Evolutionary conservation across 2,329 filamentous ascomycete genomes (phyloP).

Genomic region (Curvularia sp.): DNA sequence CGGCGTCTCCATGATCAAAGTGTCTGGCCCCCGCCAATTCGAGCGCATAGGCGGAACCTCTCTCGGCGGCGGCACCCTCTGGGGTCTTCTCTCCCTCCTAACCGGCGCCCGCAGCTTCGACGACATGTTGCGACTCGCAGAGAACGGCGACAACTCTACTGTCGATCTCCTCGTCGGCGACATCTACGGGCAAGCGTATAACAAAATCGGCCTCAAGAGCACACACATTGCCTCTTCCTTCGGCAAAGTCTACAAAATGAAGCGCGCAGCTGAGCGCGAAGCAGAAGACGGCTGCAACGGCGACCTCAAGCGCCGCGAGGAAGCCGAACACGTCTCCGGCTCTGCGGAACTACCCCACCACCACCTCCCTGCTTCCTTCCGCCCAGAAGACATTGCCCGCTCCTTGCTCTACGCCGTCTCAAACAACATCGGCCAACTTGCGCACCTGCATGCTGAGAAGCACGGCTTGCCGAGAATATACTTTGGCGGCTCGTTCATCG

Average conservation of each 20-base stretch:
- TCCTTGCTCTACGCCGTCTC: constrained; percentile 91
- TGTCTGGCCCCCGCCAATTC: constrained; percentile 84
- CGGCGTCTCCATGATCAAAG: constrained; percentile 96
- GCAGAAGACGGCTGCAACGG: constrained; percentile 73
- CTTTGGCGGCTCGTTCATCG: constrained; percentile 96
- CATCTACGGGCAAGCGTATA: constrained; percentile 95
- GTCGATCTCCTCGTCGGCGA: constrained; percentile 98
- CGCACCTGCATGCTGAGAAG: constrained; percentile 95
- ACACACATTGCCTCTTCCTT: constrained; percentile 96
- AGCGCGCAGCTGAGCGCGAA: constrained; percentile 78
- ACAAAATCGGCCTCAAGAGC: constrained; percentile 94
- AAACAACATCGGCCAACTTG: constrained; percentile 98
- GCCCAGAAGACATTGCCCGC: constrained; percentile 82
- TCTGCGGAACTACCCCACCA: constrained; percentile 30
- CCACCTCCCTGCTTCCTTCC: constrained; percentile 63
- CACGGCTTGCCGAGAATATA: constrained; percentile 92
- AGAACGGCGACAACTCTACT: constrained; percentile 86
- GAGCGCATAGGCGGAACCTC: constrained; percentile 94
- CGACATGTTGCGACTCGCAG: constrained; percentile 93
- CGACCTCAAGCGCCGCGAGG: constrained; percentile 51
- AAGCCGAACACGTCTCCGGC: constrained; percentile 46
- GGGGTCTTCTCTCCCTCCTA: constrained; percentile 89
- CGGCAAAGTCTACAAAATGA: constrained; percentile 94
- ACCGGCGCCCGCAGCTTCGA: constrained; percentile 97
- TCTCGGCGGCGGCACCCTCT: constrained; percentile 94